A percentile compares a stretch with the other conserved stretches of the same genome.
These are phyloP conservation scores for Claviceps sp. DNA, from an alignment of 2,329 filamentous ascomycete species.

Conservation along the genomic window DNA sequence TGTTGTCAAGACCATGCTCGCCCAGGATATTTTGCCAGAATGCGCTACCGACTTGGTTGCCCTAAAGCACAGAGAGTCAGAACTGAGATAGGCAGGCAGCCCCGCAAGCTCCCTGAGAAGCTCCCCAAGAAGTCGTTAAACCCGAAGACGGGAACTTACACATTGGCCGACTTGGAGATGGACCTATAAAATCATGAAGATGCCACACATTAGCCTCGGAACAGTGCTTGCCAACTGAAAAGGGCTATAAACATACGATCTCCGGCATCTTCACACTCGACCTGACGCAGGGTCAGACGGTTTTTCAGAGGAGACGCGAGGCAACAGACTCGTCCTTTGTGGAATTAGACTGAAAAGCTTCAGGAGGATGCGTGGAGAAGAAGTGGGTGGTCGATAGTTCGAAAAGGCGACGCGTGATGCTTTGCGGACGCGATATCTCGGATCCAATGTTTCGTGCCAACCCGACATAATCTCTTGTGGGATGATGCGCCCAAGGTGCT, in stretches of 20 bases:
- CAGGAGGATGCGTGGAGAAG: neutral
- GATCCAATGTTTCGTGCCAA: neutral
- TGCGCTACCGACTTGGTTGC: constrained; percentile 99
- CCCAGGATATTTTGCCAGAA: constrained; percentile 90
- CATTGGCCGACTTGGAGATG: constrained; percentile 99
- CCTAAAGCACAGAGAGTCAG: constrained; percentile 39
- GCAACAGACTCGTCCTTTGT: neutral
- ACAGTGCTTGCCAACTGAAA: neutral
- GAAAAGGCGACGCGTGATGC: neutral
- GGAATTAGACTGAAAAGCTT: neutral
- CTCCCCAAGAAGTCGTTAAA: neutral
- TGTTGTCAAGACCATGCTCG: constrained; percentile 92
- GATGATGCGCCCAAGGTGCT: constrained; percentile 1
- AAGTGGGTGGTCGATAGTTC: neutral
- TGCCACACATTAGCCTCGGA: constrained; percentile 34
- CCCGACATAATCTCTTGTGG: constrained; percentile 1
- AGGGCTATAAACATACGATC: constrained; percentile 4
- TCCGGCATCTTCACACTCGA: constrained; percentile 6
- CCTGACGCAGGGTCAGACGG: neutral
- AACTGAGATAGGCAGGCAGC: no score
- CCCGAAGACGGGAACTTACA: constrained; percentile 39
- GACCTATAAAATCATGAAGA: constrained; percentile 49
- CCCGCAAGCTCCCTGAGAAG: neutral
- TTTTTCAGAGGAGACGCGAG: neutral
- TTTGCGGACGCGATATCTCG: neutral